A percentile compares a stretch with the other conserved stretches of the same genome.
phyloP scores from a whole-genome alignment of 164 flowering plant genomes.

The Nymphaea colorata region DNA sequence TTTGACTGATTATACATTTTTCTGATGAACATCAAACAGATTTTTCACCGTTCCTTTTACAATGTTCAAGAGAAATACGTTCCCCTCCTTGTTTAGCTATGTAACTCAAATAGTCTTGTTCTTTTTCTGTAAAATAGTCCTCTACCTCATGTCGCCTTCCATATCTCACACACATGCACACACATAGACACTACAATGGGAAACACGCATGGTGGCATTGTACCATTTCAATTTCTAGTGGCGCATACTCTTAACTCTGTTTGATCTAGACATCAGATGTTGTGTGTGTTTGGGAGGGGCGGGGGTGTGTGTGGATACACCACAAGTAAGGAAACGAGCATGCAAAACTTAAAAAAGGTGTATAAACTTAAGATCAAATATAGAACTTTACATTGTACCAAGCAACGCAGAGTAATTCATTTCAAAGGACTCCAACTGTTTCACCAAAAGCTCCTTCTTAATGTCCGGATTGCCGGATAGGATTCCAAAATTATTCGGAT shows the following conservation, averaged over 20 bases:
- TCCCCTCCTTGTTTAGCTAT: no score
- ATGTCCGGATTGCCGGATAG: constrained; percentile 35
- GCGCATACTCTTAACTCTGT: neutral
- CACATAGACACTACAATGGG: neutral
- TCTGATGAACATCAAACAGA: no score
- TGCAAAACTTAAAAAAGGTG: constrained; percentile 1
- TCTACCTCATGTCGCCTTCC: neutral
- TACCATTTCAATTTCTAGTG: neutral
- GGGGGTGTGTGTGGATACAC: neutral
- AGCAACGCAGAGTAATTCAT: constrained; percentile 38
- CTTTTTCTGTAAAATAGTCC: neutral
- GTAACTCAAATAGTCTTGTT: no score
- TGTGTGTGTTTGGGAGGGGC: neutral
- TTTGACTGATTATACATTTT: no score
- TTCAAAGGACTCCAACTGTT: constrained; percentile 71
- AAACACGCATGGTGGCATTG: neutral
- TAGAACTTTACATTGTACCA: constrained; percentile 44
- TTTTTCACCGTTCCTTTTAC: no score
- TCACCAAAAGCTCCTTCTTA: constrained; percentile 27
- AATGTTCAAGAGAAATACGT: no score
- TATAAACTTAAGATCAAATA: neutral
- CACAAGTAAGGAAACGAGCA: neutral
- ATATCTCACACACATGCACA: neutral
- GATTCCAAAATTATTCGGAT: constrained; percentile 38
- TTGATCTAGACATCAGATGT: neutral